Conservation (phyloP, 2,329 filamentous ascomycete genomes). For the Phialophora expanda region DNA sequence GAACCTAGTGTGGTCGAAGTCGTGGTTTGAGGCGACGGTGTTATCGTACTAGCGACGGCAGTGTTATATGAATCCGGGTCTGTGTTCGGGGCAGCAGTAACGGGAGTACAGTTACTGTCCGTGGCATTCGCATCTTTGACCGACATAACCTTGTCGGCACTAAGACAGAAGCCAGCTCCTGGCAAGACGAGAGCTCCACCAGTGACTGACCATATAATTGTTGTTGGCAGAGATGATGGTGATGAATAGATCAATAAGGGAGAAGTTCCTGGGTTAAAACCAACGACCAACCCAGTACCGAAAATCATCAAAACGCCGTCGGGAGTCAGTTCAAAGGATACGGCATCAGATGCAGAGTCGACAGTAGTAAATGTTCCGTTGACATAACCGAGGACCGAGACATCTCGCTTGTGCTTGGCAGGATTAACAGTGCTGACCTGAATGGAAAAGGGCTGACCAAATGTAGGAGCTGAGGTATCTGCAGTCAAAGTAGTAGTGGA, state of each 20-base stretch:
- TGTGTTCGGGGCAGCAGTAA: constrained; percentile 13
- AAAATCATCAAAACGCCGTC: constrained; percentile 22
- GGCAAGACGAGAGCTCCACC: constrained; percentile 14
- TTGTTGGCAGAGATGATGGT: constrained; percentile 15
- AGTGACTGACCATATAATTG: constrained; percentile 19
- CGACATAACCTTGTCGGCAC: constrained; percentile 15
- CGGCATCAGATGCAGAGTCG: constrained; percentile 11
- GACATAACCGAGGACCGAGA: constrained; percentile 13
- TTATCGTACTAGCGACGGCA: constrained; percentile 11
- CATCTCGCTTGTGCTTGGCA: constrained; percentile 17
- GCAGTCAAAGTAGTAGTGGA: constrained; percentile 11
- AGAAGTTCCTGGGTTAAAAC: constrained; percentile 13
- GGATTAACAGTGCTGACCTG: neutral
- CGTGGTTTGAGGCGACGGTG: constrained; percentile 15
- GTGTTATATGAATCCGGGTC: constrained; percentile 16
- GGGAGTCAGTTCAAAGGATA: constrained; percentile 13
- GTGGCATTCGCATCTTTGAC: constrained; percentile 13
- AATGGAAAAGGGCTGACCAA: constrained; percentile 17
- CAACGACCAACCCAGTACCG: constrained; percentile 13
- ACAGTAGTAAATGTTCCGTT: constrained; percentile 12
- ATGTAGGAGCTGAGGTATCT: constrained; percentile 15
- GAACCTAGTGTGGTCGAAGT: constrained; percentile 3
- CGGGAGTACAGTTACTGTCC: constrained; percentile 17
- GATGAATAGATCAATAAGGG: constrained; percentile 18
- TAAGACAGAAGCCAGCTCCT: constrained; percentile 18